A percentile compares a stretch with the other conserved stretches of the same genome.
Conservation (phyloP, 305 asterid genomes). For the Lippia alba region DNA sequence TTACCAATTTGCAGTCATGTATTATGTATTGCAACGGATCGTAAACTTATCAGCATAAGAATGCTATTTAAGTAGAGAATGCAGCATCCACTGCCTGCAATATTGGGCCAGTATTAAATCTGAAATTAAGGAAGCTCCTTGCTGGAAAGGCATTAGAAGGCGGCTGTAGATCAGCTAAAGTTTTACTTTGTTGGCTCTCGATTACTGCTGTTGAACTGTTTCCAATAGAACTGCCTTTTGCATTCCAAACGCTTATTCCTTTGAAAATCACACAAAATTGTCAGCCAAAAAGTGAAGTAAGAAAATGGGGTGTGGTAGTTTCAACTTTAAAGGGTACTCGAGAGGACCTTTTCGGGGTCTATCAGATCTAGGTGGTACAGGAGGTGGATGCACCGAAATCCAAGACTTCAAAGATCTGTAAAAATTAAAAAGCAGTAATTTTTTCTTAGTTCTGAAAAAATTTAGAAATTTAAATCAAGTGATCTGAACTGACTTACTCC, state of each 20-base stretch:
- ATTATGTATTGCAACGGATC: background rate
- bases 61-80: slow-evolving; percentile 49
- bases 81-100: slow-evolving; percentile 67
- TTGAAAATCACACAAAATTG: slow-evolving; percentile 29
- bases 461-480: background rate
- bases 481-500: slow-evolving; percentile 45
- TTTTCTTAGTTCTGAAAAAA: slow-evolving; percentile 4
- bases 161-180: slow-evolving; percentile 43
- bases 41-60: slow-evolving; percentile 32
- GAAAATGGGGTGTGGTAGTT: background rate
- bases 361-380: slow-evolving; percentile 57
- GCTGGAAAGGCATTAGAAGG: slow-evolving; percentile 48
- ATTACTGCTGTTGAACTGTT: slow-evolving; percentile 45
- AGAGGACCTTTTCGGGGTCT: slow-evolving; percentile 57
- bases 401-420: slow-evolving; percentile 72
- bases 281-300: slow-evolving; percentile 18
- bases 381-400: slow-evolving; percentile 73
- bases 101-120: slow-evolving; percentile 66
- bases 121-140: slow-evolving; percentile 73
- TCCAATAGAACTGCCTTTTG: slow-evolving; percentile 63
- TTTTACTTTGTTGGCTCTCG: slow-evolving; percentile 62
- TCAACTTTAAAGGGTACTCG: background rate
- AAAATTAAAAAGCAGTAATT: background rate
- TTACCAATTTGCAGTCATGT: slow-evolving; percentile 16
- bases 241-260: slow-evolving; percentile 81